These are phyloP conservation scores for Penicillium tannophilum DNA, from an alignment of 495 filamentous ascomycete species.

Conservation along the genomic window DNA sequence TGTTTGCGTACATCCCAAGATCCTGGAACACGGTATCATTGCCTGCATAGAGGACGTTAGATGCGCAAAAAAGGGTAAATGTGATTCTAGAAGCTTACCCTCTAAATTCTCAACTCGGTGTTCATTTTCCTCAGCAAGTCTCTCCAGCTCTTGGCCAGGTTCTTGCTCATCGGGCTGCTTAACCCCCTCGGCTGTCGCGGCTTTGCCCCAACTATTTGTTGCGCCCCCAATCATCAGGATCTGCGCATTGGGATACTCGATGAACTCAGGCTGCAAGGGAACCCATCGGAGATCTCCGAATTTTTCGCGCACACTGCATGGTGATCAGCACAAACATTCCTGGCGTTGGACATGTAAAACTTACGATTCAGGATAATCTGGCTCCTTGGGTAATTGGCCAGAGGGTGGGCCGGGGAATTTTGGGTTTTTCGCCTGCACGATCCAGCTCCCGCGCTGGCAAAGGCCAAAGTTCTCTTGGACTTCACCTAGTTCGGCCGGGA, in stretches of 20 bases:
- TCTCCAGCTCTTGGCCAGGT: slow-evolving; percentile 60
- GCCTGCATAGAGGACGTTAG: slow-evolving; percentile 29
- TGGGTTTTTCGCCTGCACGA: slow-evolving; percentile 82
- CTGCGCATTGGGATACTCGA: slow-evolving; percentile 79
- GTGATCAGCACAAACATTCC: not conserved
- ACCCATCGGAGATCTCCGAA: slow-evolving; percentile 77
- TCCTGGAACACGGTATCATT: slow-evolving; percentile 57
- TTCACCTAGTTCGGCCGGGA: slow-evolving; percentile 70
- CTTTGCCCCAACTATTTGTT: slow-evolving; percentile 60
- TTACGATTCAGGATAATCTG: slow-evolving; percentile 76
- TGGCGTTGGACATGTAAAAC: slow-evolving; percentile 16
- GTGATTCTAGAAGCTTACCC: slow-evolving; percentile 36
- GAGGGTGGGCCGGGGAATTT: slow-evolving; percentile 63
- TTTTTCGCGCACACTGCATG: slow-evolving; percentile 62
- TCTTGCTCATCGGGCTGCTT: slow-evolving; percentile 58
- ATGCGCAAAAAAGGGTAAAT: slow-evolving; percentile 2
- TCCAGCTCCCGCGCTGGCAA: slow-evolving; percentile 70
- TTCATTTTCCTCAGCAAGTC: slow-evolving; percentile 64
- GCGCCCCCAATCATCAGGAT: slow-evolving; percentile 81
- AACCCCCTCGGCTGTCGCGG: slow-evolving; percentile 58
- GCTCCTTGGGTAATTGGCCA: slow-evolving; percentile 62
- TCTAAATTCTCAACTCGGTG: slow-evolving; percentile 56
- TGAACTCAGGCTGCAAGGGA: slow-evolving; percentile 69
- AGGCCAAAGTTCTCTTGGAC: slow-evolving; percentile 80
- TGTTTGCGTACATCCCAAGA: slow-evolving; percentile 52